Evolutionary conservation across 2,329 filamentous ascomycete genomes (phyloP), one percentile per base, ranked within the genome.

Genomic region (Alternaria brassicicola): DNA sequence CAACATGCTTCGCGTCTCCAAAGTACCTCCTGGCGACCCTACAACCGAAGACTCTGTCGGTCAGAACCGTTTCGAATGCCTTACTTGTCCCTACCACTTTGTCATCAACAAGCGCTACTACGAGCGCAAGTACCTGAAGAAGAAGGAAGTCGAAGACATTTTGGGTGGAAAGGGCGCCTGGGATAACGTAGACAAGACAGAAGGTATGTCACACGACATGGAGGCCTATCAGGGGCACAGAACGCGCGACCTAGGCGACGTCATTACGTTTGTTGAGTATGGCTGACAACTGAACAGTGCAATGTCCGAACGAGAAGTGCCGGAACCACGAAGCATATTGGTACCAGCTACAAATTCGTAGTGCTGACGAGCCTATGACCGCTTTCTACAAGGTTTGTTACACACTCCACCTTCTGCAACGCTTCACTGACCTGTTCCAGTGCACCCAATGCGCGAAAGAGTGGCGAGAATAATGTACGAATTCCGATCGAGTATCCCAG

Each of bases 291-390:
- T 9, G 3, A 3, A 42, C 69, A 86, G 90, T 90, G 47, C 91
- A 95, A 84, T 99, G 95, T 78, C 88, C 91, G 25, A 88, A 88
- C 62, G 88, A 93, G 38, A 84, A 84, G 55, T 99, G 95, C 82
- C 85, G 91, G 72, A 92, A 92, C 63, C 85, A 87, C 60, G 88
- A 92, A 81, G 95, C 95, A 3, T 96, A 93, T 64, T 98, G 94
- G 82, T 96, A 93, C 82, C 92, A 97, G 83, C 88, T 98, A 69
- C 95, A 99, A 84, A 98, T 98, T 80, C 88, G 95, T 69, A 96
- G 92, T 83, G 95, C 95, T 51, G 95, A 99, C 80, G 95, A 99
- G 84, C 95, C 95, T 60, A 97, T 97, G 91, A 99, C 95, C 66
- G 94, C 88, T 60, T 98, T 98, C 79, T 96, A 89, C 80, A 95